These are phyloP conservation scores for Fraxinus albicans DNA, from an alignment of 305 asterid genomes.

Conservation along the genomic window DNA sequence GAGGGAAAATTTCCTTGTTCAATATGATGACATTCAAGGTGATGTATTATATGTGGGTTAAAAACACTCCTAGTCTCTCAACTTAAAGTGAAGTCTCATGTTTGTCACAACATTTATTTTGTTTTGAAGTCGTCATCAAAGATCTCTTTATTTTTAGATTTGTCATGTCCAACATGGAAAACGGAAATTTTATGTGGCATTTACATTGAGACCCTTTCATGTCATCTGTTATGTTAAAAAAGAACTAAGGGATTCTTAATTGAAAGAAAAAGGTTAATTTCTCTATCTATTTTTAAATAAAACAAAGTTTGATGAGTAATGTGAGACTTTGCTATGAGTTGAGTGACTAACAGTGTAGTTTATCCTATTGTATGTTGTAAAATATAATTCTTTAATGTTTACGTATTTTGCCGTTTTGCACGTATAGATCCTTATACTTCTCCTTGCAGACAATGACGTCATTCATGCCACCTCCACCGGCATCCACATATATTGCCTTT, in stretches of 20 bases:
- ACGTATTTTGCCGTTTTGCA: constrained; percentile 6
- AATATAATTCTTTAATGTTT: background rate
- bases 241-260: background rate
- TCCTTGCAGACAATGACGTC: constrained; percentile 73
- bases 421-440: constrained; percentile 15
- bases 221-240: background rate
- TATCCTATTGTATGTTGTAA: background rate
- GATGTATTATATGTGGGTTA: background rate
- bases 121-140: background rate
- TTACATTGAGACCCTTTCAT: background rate
- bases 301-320: background rate
- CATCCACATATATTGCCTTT: constrained; percentile 77
- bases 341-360: background rate
- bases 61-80: background rate
- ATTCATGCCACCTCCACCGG: constrained; percentile 81
- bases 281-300: background rate
- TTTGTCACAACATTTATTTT: background rate
- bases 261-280: background rate
- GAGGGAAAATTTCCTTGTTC: constrained; percentile 55
- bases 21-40: constrained; percentile 57
- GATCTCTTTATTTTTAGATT: background rate
- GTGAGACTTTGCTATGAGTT: background rate
- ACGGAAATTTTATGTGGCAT: background rate
- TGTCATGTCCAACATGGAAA: background rate
- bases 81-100: background rate